phyloP scores from a whole-genome alignment of 2,329 filamentous ascomycete species.

The Emydomyces testavorans region DNA sequence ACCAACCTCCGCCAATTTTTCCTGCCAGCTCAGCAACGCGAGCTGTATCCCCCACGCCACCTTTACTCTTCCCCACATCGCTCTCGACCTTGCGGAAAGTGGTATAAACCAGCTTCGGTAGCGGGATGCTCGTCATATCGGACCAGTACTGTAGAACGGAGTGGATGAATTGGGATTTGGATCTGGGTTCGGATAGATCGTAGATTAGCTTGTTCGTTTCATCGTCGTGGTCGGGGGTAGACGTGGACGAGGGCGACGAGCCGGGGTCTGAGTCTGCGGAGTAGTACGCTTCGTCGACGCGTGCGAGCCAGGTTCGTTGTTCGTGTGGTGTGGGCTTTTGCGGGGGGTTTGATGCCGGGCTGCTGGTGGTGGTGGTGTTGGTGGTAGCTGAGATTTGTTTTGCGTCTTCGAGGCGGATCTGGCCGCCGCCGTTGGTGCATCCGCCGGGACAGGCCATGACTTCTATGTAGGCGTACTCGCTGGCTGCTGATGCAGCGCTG shows the following conservation, averaged over 20 bases:
- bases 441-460: conserved; percentile 99
- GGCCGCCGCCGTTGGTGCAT: conserved; percentile 93
- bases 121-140: conserved; percentile 54
- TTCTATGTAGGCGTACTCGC: conserved; percentile 83
- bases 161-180: conserved; percentile 22
- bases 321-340: conserved; percentile 58
- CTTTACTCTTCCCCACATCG: conserved; percentile 70
- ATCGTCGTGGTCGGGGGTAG: conserved; percentile 24
- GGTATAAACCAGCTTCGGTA: conserved; percentile 67
- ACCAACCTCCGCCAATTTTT: conserved; percentile 92
- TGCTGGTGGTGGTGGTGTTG: background rate
- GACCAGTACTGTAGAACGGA: conserved; percentile 66
- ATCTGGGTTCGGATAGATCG: conserved; percentile 17
- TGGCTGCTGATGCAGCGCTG: conserved; percentile 27
- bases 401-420: conserved; percentile 81
- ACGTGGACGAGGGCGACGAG: background rate
- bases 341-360: background rate
- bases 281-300: conserved; percentile 83
- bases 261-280: conserved; percentile 54
- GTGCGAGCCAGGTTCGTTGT: conserved; percentile 73
- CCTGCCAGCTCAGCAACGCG: conserved; percentile 78
- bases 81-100: conserved; percentile 88
- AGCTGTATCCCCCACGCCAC: conserved; percentile 55
- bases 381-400: conserved; percentile 20
- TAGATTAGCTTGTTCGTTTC: conserved; percentile 21